These are phyloP conservation scores for Hypoxylon sp. DNA, from an alignment of 2,329 filamentous ascomycete species.

Conservation along the genomic window DNA sequence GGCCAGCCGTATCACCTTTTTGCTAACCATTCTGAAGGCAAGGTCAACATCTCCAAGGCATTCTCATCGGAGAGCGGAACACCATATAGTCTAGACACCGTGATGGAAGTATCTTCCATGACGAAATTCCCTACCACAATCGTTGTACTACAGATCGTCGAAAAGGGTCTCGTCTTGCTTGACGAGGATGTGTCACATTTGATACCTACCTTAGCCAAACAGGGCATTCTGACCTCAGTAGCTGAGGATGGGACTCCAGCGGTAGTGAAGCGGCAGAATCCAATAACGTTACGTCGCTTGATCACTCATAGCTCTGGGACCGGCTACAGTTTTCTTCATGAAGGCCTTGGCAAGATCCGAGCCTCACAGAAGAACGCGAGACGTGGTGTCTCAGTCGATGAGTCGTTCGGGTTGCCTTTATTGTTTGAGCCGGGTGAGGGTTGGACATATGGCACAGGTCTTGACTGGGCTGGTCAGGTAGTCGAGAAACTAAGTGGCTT, in stretches of 20 bases:
- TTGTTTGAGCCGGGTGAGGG: constrained; percentile 55
- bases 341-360: constrained; percentile 29
- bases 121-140: constrained; percentile 57
- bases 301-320: constrained; percentile 58
- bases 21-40: constrained; percentile 21
- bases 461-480: constrained; percentile 54
- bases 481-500: constrained; percentile 45
- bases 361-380: constrained; percentile 13
- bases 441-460: constrained; percentile 54
- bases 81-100: constrained; percentile 41
- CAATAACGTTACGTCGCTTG: constrained; percentile 56
- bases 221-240: constrained; percentile 56
- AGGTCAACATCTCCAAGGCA: constrained; percentile 30
- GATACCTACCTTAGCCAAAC: constrained; percentile 54
- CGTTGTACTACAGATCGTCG: constrained; percentile 57
- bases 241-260: constrained; percentile 48
- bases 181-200: constrained; percentile 55
- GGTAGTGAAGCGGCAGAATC: constrained; percentile 40
- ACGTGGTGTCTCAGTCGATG: constrained; percentile 21
- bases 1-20: background rate
- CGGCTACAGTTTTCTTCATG: constrained; percentile 52
- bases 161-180: constrained; percentile 54
- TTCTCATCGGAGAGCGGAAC: constrained; percentile 23
- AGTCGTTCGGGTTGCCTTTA: constrained; percentile 51
- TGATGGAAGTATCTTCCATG: constrained; percentile 49